Base-by-base conservation (phyloP, 192 early-diverging fungal genomes). In the Entomortierella parvispora region DNA sequence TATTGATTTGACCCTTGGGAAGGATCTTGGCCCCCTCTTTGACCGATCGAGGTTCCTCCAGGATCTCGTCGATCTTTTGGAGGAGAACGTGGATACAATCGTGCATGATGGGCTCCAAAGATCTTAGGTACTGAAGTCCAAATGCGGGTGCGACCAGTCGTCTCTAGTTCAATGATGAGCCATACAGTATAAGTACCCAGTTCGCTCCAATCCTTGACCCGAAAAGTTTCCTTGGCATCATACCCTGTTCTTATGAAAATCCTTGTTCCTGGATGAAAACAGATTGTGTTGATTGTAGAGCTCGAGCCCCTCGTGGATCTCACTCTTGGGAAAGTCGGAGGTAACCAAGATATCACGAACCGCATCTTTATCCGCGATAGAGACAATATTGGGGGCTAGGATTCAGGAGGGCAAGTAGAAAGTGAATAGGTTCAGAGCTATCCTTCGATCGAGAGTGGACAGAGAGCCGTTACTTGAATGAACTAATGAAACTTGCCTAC, bases 111-210 rank as follows among this genome's bases (percentile, higher is more conserved):
- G 63, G 69, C 26, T 88, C 87, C 11, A 88, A 40, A 0, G 81
- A 79, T 7, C 79, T 57, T 2, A 88, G 63, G 47, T 88, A 80
- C 28, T 82, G 81, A n/a, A 87, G 50, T 17, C 84, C 81, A 58
- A 88, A 88, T 14, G 87, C 85, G 2, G 87, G 87, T 15, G 87
- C 72, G 12, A 88, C 65, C 20, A 81, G 49, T 22, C 82, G 79
- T 56, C 87, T 61, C 85, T 86, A 82, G 5, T n/a, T n/a, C n/a
- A n/a, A n/a, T n/a, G n/a, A n/a, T n/a, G n/a, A n/a, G n/a, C n/a
- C n/a, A n/a, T n/a, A n/a, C n/a, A n/a, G n/a, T n/a, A n/a, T n/a
- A n/a, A n/a, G n/a, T n/a, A n/a, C n/a, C n/a, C n/a, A n/a, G n/a
- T n/a, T n/a, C n/a, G n/a, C n/a, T n/a, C n/a, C 6, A 46, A 26